These are phyloP conservation scores for Phytophthora hibernalis DNA, from an alignment of 352 stramenopile genomes.

Conservation along the genomic window DNA sequence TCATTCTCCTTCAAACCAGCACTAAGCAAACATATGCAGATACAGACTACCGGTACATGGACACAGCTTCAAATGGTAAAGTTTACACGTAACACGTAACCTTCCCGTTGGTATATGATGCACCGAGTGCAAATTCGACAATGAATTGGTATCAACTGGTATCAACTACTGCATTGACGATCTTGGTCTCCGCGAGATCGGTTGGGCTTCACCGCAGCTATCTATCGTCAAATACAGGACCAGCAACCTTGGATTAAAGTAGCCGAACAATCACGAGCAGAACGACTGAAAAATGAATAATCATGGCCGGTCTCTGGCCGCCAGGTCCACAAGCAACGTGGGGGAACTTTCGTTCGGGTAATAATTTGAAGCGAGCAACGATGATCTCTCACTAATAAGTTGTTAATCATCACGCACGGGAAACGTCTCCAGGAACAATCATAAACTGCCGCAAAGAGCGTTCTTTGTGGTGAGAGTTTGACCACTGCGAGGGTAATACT, in stretches of 20 bases:
- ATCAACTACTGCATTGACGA: too few relatives aligned
- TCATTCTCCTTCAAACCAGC: conserved; percentile 33
- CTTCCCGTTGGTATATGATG: neutral
- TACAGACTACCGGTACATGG: neutral
- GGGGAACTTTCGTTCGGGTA: neutral
- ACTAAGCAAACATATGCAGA: neutral
- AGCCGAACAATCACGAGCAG: neutral
- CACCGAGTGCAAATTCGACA: neutral
- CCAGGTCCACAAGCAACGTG: neutral
- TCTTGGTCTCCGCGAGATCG: too few relatives aligned
- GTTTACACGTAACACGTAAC: neutral
- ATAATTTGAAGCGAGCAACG: neutral
- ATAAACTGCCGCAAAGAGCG: neutral
- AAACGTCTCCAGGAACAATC: neutral
- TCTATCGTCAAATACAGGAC: too few relatives aligned
- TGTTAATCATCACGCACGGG: neutral
- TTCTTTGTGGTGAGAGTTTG: neutral
- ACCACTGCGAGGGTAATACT: too few relatives aligned
- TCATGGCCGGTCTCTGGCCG: neutral
- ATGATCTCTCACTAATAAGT: neutral
- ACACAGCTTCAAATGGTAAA: neutral
- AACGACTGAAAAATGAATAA: neutral
- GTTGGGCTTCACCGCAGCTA: too few relatives aligned
- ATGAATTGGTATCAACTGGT: neutral
- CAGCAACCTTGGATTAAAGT: too few relatives aligned